Base-by-base conservation (phyloP, 352 stramenopile genomes). In the Elongisporangium senticosum region DNA sequence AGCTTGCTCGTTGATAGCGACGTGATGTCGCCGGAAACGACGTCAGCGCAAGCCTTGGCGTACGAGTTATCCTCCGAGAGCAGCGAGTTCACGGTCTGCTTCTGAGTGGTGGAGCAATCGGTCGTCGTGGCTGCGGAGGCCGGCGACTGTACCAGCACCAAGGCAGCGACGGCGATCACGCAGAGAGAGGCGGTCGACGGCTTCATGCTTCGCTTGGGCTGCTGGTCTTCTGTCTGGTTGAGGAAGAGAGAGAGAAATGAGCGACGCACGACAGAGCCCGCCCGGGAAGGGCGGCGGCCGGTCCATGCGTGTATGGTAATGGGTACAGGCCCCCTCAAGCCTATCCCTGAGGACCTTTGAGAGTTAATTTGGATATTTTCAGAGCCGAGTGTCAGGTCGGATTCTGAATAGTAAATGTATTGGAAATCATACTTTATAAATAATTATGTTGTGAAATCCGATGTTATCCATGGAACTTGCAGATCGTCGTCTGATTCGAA, bases 31-130 rank as follows among this genome's bases (percentile, higher is more conserved):
- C 72, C 65, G 20, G 71, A 75, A 43, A 70, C 72, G 53, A 71
- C 68, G 56, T 67, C 53, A 57, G 83, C 80, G 55, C 78, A 90
- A 22, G 68, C 64, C 58, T 86, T 86, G 58, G 67, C 69, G n/a
- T 74, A 72, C 51, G 85, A 77, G 28, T 64, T 59, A 55, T 83
- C 69, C 68, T 86, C 75, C n/a, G 80, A 49, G 21, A 83, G 74
- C 50, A 87, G 67, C 63, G 76, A 69, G 72, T 85, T 90, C 53
- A 79, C 64, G 37, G 62, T 39, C 62, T 85, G 59, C 56, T 77
- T 79, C 62, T 90, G 53, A 20, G 60, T 20, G 51, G 83, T 70
- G 50, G 69, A 74, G 63, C 80, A 90, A 64, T 86, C 78, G 55
- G 59, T 56, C 49, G 77, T 68, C 33, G 33, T 17, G 62, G 71